These are phyloP conservation scores for Pugionium dolabratum DNA, from an alignment of 345 rosid genomes.

Conservation along the genomic window DNA sequence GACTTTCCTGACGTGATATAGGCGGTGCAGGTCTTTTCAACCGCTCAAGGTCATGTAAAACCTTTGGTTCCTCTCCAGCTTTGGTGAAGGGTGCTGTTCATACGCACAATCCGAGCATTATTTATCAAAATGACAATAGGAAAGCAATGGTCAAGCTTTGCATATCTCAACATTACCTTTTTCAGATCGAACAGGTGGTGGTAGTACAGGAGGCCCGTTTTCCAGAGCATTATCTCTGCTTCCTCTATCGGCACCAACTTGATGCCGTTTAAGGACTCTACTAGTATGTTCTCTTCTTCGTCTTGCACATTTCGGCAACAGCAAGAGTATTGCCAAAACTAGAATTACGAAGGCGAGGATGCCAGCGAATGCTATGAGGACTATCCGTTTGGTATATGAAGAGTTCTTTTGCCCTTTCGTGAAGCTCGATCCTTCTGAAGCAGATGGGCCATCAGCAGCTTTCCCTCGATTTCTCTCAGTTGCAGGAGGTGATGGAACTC, in stretches of 20 bases:
- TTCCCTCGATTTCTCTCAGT: slow-evolving; percentile 51
- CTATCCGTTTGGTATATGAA: slow-evolving; percentile 54
- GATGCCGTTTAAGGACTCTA: slow-evolving; percentile 60
- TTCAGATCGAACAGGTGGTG: slow-evolving; percentile 54
- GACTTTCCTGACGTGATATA: slow-evolving; percentile 47
- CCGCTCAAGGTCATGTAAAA: slow-evolving; percentile 50
- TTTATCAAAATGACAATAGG: background rate
- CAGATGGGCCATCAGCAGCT: slow-evolving; percentile 65
- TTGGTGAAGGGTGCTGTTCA: slow-evolving; percentile 50
- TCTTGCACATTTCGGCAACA: slow-evolving; percentile 56
- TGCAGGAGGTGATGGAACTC: slow-evolving; percentile 51
- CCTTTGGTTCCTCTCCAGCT: slow-evolving; percentile 53
- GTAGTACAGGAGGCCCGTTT: slow-evolving; percentile 43
- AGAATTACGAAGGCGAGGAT: slow-evolving; percentile 57
- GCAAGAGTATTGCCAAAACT: slow-evolving; percentile 54
- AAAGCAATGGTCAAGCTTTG: slow-evolving; percentile 15
- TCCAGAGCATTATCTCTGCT: slow-evolving; percentile 59
- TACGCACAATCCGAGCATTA: slow-evolving; percentile 24
- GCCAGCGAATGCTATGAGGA: slow-evolving; percentile 77
- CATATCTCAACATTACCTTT: slow-evolving; percentile 53
- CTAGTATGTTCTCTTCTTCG: slow-evolving; percentile 54
- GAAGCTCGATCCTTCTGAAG: slow-evolving; percentile 50
- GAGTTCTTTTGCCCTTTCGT: slow-evolving; percentile 42
- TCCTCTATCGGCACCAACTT: slow-evolving; percentile 68
- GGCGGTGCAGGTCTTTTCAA: slow-evolving; percentile 36